Evolutionary conservation across 371 early-diverging fungal species (phyloP), one percentile per base, ranked within the genome.

Genomic region (Rhizopus stolonifer): DNA sequence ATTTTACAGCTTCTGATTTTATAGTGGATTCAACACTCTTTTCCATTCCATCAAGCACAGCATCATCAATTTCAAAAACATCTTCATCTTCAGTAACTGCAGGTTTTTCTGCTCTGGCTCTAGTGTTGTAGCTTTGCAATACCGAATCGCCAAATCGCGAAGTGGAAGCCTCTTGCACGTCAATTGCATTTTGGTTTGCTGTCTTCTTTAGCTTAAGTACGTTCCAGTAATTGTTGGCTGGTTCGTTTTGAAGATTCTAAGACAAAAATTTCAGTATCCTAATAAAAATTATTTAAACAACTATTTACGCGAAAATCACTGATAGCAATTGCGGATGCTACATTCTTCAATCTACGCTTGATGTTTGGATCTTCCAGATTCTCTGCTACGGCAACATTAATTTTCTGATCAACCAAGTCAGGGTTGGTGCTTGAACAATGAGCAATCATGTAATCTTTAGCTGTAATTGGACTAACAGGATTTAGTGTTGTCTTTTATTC

Each of bases 401-500:
- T 45, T 2, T 45, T 25, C 24, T 45, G 24, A 11, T 45, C 46
- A 45, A 45, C 24, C 3, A 45, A 13, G 24, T 45, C 46, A 45
- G n/a, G 25, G 24, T 25, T 9, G 15, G 13, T 23, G 45, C 11
- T 25, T 45, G 24, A 45, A 21, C 24, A 8, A 45, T 45, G 45
- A 45, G 22, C 11, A 45, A 24, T 24, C 13, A 45, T 8, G 24
- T 45, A 45, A 24, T 45, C 24, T 45, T 45, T 45, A 23, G 25
- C 45, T 45, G 45, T 45, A 23, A 45, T 45, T 45, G 45, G 45
- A 23, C 45, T 45, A 45, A 45, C 24, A 45, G 25, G 11, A 23
- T 8, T 45, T 23, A 45, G 23, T 24, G 24, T 45, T 25, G 22
- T 43, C 22, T 43, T 43, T 43, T 43, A 19, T 15, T 43, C 15